Evolutionary conservation across 345 rosid species (phyloP), one percentile per base, ranked within the genome.

Genomic region (Arabidopsis suecica): DNA sequence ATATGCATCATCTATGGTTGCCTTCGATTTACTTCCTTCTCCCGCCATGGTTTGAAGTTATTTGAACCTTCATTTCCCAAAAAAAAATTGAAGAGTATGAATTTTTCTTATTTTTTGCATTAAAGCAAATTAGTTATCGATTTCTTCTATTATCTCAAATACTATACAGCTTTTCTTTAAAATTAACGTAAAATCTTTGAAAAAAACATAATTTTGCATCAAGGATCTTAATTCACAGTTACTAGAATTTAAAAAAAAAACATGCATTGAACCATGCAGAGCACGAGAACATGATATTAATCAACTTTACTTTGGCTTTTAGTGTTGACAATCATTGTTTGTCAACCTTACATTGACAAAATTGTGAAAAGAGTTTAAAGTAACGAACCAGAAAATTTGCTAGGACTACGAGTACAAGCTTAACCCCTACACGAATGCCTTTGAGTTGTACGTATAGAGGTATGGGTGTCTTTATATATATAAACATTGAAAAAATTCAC

Each of bases 21-120:
- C 9, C 1, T 9, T 61, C 13, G 12, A 22, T 62, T 61, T 60
- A 28, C 53, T 61, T 50, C 32, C 22, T 28, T 49, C 69, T 61
- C 53, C 76, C 7, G 13, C 32, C 61, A 72, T 72, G 51, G 23
- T 61, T 71, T 50, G 1, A 60, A 57, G 11, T 66, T 65, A 11
- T 11, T 48, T 6, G 5, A 23, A 62, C 1, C 68, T 64, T 45
- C 40, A 18, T 33, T 48, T 45, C 25, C 4, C 38, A 42, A 42
- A 61, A 42, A 42, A 61, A 7, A 36, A 36, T 36, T 0, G 8
- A 64, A 64, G 9, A 41, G 2, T 9, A 11, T 38, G 0, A 38
- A 9, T 38, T 2, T 9, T 38, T 38, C 9, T 9, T 38, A 2
- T 9, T 9, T 9, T 22, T 22, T 9, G 14, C n/a, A 22, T 10